phyloP scores from a whole-genome alignment of 2,329 filamentous ascomycete species.

The Aureobasidium sp. region DNA sequence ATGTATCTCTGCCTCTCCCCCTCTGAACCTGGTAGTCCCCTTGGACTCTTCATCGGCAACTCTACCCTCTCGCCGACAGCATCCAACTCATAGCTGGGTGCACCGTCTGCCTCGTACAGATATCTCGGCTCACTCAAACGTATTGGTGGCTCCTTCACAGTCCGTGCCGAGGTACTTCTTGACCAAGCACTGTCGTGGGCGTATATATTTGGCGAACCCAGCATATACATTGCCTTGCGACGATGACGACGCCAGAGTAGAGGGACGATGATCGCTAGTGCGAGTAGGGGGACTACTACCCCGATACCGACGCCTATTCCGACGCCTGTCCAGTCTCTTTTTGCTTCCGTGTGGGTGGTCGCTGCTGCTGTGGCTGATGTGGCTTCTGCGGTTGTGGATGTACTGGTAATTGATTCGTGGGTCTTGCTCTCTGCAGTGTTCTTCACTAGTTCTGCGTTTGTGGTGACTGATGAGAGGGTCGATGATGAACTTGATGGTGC shows the following conservation, averaged over 20 bases:
- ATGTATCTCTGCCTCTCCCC: neutral
- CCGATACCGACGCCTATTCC: constrained; percentile 3
- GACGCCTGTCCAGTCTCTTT: neutral
- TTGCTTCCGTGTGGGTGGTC: neutral
- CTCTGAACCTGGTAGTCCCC: neutral
- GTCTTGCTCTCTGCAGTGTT: no score
- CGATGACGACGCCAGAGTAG: no score
- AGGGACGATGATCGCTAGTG: neutral
- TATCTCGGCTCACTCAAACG: no score
- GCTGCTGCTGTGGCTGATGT: neutral
- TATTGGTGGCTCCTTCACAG: no score
- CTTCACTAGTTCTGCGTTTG: no score
- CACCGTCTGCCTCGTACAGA: no score
- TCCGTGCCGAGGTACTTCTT: no score
- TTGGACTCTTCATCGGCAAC: neutral
- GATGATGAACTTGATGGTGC: no score
- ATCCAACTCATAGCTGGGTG: neutral
- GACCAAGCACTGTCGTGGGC: no score
- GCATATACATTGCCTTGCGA: neutral
- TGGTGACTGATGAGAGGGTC: no score
- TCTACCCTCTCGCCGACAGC: neutral
- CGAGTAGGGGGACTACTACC: neutral
- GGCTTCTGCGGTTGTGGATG: neutral
- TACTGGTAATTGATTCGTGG: no score
- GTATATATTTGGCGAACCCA: no score